Evolutionary conservation across 2,329 filamentous ascomycete genomes (phyloP).

Genomic region (Dendryphion nanum): DNA sequence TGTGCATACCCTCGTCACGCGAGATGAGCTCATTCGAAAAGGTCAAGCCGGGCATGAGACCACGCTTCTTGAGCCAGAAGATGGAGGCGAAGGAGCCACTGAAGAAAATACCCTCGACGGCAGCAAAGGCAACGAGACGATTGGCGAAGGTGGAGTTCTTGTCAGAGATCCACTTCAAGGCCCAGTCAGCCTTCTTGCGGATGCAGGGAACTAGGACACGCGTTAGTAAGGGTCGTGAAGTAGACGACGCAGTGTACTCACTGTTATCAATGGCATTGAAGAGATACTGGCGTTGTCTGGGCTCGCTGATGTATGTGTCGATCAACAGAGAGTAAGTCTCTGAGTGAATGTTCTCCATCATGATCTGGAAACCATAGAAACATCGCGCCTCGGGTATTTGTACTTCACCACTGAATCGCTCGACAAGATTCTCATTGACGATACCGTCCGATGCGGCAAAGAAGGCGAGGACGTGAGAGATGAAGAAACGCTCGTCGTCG

Average conservation of each 20-base stretch:
- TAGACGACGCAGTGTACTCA: conserved; percentile 46
- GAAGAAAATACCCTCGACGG: conserved; percentile 99
- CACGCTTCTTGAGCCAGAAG: conserved; percentile 99
- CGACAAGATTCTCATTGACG: conserved; percentile 98
- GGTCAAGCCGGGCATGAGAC: conserved; percentile 95
- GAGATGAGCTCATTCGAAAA: conserved; percentile 99
- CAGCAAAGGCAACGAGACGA: conserved; percentile 93
- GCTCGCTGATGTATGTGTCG: conserved; percentile 99
- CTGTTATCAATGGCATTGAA: conserved; percentile 99
- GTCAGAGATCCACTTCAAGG: conserved; percentile 90
- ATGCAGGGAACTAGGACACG: conserved; percentile 77
- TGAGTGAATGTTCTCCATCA: conserved; percentile 99
- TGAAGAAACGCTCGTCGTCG: conserved; percentile 96
- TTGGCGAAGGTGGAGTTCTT: conserved; percentile 91
- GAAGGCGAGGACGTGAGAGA: conserved; percentile 98
- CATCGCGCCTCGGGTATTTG: conserved; percentile 97
- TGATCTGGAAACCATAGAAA: conserved; percentile 99
- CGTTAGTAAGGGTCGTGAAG: conserved; percentile 25
- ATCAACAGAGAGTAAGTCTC: conserved; percentile 99
- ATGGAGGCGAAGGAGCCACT: conserved; percentile 97
- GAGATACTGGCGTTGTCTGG: conserved; percentile 86
- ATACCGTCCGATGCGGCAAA: conserved; percentile 98
- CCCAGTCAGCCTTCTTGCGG: conserved; percentile 98
- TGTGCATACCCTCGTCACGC: conserved; percentile 98
- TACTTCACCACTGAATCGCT: conserved; percentile 95